These are phyloP conservation scores for Elasticomyces elasticus DNA, from an alignment of 495 filamentous ascomycete species.

Conservation along the genomic window DNA sequence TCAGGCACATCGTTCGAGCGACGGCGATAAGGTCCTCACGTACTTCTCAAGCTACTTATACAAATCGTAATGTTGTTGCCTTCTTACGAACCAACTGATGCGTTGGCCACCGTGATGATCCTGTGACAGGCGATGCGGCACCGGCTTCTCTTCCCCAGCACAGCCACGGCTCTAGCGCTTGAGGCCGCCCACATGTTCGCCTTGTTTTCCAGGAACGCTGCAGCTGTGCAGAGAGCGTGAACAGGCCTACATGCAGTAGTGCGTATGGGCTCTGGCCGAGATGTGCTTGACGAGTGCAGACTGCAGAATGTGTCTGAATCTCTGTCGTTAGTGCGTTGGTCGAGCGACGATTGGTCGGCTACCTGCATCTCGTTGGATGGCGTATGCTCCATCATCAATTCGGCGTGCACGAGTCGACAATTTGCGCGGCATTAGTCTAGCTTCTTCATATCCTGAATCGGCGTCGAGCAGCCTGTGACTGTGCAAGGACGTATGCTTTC, in stretches of 20 bases:
- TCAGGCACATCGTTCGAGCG: not conserved
- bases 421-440: too few species aligned
- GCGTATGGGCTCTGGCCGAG: not conserved
- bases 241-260: not conserved
- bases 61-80: not conserved
- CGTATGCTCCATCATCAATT: too few species aligned
- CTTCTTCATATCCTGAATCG: too few species aligned
- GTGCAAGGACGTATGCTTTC: too few species aligned
- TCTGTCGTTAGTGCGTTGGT: too few species aligned
- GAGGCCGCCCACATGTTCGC: slow-evolving; percentile 1
- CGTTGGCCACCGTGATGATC: not conserved
- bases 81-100: not conserved
- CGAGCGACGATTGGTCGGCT: not conserved
- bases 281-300: too few species aligned
- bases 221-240: not conserved
- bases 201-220: not conserved
- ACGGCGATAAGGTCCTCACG: not conserved
- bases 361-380: too few species aligned
- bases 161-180: not conserved
- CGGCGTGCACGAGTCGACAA: too few species aligned
- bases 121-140: not conserved
- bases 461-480: too few species aligned
- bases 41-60: not conserved
- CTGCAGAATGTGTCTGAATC: too few species aligned
- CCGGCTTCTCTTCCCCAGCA: not conserved